Percentiles rank a stretch among this genome's conserved stretches.
Conservation (phyloP, 495 filamentous ascomycete species). For the Penicillium pulvis region DNA sequence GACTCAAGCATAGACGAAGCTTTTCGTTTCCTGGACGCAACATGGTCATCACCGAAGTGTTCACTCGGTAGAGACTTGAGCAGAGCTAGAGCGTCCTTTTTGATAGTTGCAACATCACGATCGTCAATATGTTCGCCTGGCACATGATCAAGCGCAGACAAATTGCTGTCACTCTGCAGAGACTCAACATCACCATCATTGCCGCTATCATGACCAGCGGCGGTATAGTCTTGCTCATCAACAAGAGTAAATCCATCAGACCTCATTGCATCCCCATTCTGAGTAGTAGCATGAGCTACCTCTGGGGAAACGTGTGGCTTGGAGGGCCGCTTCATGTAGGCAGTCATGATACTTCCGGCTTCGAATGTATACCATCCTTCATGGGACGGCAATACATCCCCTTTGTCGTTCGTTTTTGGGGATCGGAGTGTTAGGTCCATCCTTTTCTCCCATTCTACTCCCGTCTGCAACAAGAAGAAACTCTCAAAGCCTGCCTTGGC, state of each 20-base stretch:
- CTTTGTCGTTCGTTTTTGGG: conserved; percentile 25
- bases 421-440: conserved; percentile 15
- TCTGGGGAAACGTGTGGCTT: not conserved
- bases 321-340: conserved; percentile 19
- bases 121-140: not conserved
- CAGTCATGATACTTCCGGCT: conserved; percentile 21
- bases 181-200: not conserved
- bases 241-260: not conserved
- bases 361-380: conserved; percentile 41
- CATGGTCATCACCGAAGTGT: not conserved
- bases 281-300: not conserved
- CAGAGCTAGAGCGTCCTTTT: not conserved
- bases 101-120: not conserved
- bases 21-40: too few relatives aligned
- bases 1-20: too few relatives aligned
- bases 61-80: not conserved
- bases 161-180: not conserved
- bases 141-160: not conserved
- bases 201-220: not conserved
- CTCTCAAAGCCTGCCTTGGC: conserved; percentile 52
- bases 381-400: conserved; percentile 27
- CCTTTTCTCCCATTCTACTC: conserved; percentile 57
- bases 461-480: conserved; percentile 59
- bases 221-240: not conserved
- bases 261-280: not conserved